Evolutionary conservation across 2,329 filamentous ascomycete genomes (phyloP).

Genomic region (Apiospora pterosperma): DNA sequence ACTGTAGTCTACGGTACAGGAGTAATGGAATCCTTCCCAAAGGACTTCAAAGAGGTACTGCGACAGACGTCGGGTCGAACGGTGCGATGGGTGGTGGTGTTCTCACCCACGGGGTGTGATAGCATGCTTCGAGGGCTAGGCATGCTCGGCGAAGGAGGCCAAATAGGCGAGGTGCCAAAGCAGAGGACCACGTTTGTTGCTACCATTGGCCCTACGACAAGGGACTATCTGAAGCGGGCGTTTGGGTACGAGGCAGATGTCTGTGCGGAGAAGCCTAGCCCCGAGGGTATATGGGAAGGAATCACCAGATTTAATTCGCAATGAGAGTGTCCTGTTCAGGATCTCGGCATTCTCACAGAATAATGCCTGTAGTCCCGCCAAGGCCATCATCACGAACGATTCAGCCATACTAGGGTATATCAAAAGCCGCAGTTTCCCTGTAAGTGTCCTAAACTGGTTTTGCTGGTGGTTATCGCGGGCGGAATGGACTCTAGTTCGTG

Average conservation of each 20-base stretch:
- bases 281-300: constrained; percentile 70
- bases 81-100: constrained; percentile 71
- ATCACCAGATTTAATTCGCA: constrained; percentile 43
- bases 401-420: background rate
- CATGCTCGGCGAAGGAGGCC: constrained; percentile 31
- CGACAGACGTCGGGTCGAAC: constrained; percentile 35
- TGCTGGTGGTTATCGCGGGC: background rate
- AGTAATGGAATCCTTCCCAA: constrained; percentile 74
- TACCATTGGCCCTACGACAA: constrained; percentile 92
- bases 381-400: background rate
- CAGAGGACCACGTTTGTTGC: constrained; percentile 61
- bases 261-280: constrained; percentile 79
- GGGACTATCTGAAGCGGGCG: constrained; percentile 63
- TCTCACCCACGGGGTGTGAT: constrained; percentile 64
- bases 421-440: background rate
- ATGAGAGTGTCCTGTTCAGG: background rate
- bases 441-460: background rate
- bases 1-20: constrained; percentile 83
- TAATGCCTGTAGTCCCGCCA: background rate
- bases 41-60: constrained; percentile 57
- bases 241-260: constrained; percentile 71
- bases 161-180: constrained; percentile 13
- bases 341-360: background rate
- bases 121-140: constrained; percentile 54
- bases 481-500: background rate